phyloP scores from a whole-genome alignment of 495 filamentous ascomycete species.

The Thozetella sp. region DNA sequence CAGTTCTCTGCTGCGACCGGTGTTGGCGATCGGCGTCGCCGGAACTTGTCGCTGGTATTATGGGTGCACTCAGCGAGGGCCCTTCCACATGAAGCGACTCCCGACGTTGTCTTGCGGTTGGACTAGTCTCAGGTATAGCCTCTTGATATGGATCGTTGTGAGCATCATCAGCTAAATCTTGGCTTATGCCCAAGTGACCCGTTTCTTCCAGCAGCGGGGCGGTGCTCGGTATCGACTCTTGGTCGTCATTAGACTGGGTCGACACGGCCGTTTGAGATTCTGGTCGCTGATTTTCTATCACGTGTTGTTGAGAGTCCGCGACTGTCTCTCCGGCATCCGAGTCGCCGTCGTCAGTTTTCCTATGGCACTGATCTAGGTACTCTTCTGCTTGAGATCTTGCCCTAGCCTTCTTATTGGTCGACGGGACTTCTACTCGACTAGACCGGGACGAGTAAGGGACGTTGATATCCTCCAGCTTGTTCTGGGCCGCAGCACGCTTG shows the following conservation, averaged over 20 bases:
- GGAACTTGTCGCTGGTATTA: conserved; percentile 17
- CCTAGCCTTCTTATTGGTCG: conserved; percentile 28
- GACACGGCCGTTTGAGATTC: conserved; percentile 14
- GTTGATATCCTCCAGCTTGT: conserved; percentile 33
- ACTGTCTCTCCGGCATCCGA: conserved; percentile 26
- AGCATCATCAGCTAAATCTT: background rate
- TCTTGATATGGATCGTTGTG: conserved; percentile 20
- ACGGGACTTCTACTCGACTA: conserved; percentile 37
- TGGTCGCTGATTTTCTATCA: conserved; percentile 3
- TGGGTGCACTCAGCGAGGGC: conserved; percentile 10
- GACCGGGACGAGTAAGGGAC: conserved; percentile 25
- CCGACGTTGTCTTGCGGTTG: conserved; percentile 11
- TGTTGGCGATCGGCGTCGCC: conserved; percentile 17
- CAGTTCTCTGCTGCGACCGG: background rate
- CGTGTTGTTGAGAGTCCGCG: conserved; percentile 27
- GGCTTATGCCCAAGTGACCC: background rate
- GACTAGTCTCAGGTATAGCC: conserved; percentile 42
- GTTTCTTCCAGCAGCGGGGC: conserved; percentile 8
- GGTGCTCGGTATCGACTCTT: conserved; percentile 9
- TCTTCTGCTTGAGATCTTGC: conserved; percentile 15
- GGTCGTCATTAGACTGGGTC: conserved; percentile 18
- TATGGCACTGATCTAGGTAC: conserved; percentile 18
- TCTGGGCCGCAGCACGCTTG: conserved; percentile 34
- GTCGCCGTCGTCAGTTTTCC: conserved; percentile 8
- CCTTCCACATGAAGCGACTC: background rate